A percentile compares a stretch with the other conserved stretches of the same genome.
These are phyloP conservation scores for Geotrichum macrosporum DNA, from an alignment of 1,139 yeast species.

Conservation along the genomic window DNA sequence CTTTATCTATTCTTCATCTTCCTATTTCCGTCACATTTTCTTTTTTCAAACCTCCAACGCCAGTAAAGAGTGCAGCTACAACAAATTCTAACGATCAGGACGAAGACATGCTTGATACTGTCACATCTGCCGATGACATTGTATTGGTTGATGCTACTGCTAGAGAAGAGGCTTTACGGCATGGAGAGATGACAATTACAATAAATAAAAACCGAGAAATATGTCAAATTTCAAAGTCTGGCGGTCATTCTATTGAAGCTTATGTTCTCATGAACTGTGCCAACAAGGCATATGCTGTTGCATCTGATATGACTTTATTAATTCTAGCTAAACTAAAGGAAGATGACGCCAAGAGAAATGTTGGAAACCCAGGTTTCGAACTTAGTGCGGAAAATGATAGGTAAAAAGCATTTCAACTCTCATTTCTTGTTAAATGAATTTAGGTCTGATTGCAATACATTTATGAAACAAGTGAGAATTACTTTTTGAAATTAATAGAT, in stretches of 20 bases:
- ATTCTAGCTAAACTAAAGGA: constrained; percentile 54
- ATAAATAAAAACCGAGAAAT: constrained; percentile 84
- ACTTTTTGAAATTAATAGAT: background rate
- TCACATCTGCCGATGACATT: constrained; percentile 47
- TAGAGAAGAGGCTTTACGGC: constrained; percentile 71
- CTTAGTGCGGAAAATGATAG: background rate
- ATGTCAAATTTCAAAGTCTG: constrained; percentile 84
- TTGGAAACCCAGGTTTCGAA: background rate
- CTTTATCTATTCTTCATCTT: constrained; percentile 77
- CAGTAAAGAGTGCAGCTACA: constrained; percentile 3
- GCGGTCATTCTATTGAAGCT: constrained; percentile 85
- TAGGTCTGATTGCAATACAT: background rate
- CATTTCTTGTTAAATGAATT: background rate
- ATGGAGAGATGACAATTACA: constrained; percentile 79
- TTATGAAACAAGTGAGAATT: background rate
- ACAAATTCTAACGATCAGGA: constrained; percentile 21
- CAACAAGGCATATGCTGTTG: constrained; percentile 59
- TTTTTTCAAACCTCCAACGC: constrained; percentile 50
- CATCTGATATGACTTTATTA: constrained; percentile 58
- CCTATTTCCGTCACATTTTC: constrained; percentile 91
- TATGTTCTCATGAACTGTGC: constrained; percentile 63
- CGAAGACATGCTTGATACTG: constrained; percentile 37
- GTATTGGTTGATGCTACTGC: constrained; percentile 71
- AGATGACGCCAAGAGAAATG: constrained; percentile 44
- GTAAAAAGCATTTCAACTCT: too few species aligned